Percentiles rank a stretch among this genome's conserved stretches.
Evolutionary conservation across 23 red algal species (phyloP).

Genomic region (Gracilaria caudata): DNA sequence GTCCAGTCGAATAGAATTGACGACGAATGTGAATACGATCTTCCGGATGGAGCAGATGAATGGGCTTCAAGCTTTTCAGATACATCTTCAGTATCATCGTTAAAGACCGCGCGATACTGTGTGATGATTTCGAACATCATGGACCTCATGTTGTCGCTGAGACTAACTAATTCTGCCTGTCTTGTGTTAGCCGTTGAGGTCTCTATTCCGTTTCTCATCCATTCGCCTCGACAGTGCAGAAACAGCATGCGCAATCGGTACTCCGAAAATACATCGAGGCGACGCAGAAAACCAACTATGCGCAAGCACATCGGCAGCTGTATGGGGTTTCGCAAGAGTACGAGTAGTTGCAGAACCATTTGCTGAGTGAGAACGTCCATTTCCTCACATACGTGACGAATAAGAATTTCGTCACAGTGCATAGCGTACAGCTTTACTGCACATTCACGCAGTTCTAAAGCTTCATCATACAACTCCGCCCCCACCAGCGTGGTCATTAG

Average conservation of each 20-base stretch:
- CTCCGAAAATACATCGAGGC: conserved; percentile 70
- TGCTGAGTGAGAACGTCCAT: conserved; percentile 63
- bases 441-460: conserved; percentile 70
- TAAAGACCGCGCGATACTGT: conserved; percentile 91
- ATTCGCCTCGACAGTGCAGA: conserved; percentile 79
- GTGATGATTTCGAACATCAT: conserved; percentile 88
- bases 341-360: conserved; percentile 72
- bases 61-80: conserved; percentile 20
- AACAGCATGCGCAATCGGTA: conserved; percentile 75
- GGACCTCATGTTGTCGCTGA: conserved; percentile 80
- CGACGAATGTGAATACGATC: conserved; percentile 44
- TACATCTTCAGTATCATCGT: conserved; percentile 50
- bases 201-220: conserved; percentile 77
- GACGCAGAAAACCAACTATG: conserved; percentile 74
- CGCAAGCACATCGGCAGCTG: conserved; percentile 81
- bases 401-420: conserved; percentile 45
- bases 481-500: conserved; percentile 64
- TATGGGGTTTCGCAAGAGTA: conserved; percentile 59
- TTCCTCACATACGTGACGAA: conserved; percentile 65
- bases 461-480: conserved; percentile 85
- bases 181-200: conserved; percentile 42
- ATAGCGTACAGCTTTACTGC: conserved; percentile 50
- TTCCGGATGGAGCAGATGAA: neutral
- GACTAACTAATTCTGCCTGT: conserved; percentile 57
- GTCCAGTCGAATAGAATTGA: conserved; percentile 76